These are phyloP conservation scores for Ogataea pignaliae DNA, from an alignment of 805 yeast genomes.

Conservation along the genomic window DNA sequence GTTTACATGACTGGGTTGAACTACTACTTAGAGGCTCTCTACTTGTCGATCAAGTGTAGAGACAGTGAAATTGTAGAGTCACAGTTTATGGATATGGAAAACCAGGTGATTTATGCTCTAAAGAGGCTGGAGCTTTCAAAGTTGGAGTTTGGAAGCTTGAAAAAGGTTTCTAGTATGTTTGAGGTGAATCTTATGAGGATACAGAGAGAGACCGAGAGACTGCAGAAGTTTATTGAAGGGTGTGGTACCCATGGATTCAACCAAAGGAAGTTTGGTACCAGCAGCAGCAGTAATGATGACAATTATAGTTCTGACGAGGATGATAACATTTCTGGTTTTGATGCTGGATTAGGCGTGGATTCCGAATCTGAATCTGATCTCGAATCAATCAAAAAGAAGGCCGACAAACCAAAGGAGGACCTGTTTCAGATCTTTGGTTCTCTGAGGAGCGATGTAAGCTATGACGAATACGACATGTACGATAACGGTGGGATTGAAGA, in stretches of 20 bases:
- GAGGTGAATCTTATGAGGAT: constrained; percentile 4
- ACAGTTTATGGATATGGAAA: constrained; percentile 1
- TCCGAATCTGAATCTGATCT: too few relatives aligned
- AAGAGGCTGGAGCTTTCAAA: constrained; percentile 6
- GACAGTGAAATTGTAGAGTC: not conserved
- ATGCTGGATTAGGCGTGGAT: too few relatives aligned
- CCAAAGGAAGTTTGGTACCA: too few relatives aligned
- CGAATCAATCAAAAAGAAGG: too few relatives aligned
- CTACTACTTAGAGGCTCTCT: constrained; percentile 17
- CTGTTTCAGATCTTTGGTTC: too few relatives aligned
- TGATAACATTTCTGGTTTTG: too few relatives aligned
- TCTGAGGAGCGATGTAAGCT: too few relatives aligned
- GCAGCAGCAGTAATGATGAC: not conserved
- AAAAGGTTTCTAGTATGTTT: constrained; percentile 4
- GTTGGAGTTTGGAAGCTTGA: constrained; percentile 6
- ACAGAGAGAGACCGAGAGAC: constrained; percentile 2
- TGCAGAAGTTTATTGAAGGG: constrained; percentile 3
- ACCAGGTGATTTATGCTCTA: constrained; percentile 1
- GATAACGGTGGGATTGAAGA: too few relatives aligned
- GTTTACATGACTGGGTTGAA: constrained; percentile 30
- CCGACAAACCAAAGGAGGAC: too few relatives aligned
- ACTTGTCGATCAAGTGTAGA: constrained; percentile 7
- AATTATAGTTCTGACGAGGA: not conserved
- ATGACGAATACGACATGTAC: too few relatives aligned
- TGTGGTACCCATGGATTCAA: not conserved